Conservation (phyloP, 306 rosid species). For the Ceratonia siliqua region DNA sequence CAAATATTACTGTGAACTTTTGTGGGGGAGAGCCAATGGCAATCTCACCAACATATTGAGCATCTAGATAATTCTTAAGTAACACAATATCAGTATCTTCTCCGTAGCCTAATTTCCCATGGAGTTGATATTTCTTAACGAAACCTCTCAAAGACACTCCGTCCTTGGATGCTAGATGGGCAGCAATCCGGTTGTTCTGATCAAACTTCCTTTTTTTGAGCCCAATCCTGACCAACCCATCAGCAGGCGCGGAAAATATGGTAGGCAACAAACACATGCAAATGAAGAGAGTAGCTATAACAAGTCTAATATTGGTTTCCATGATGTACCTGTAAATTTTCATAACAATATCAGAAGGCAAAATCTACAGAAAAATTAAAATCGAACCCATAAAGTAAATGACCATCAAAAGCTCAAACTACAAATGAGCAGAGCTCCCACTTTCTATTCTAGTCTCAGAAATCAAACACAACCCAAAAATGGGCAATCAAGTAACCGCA, state of each 20-base stretch:
- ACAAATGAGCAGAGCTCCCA: background rate
- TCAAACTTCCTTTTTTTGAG: slow-evolving; percentile 55
- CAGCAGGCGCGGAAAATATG: slow-evolving; percentile 44
- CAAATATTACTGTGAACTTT: slow-evolving; percentile 74
- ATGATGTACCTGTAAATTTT: background rate
- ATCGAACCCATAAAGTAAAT: background rate
- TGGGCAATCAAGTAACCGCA: background rate
- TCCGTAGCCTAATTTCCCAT: background rate
- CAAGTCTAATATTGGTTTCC: background rate
- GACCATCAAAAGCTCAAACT: background rate
- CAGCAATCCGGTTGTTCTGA: slow-evolving; percentile 46
- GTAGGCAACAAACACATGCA: slow-evolving; percentile 1
- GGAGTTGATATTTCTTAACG: background rate
- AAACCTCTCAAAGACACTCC: slow-evolving; percentile 26
- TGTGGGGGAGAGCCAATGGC: slow-evolving; percentile 87
- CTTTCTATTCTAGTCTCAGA: background rate
- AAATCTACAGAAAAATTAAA: background rate
- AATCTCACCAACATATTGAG: slow-evolving; percentile 91
- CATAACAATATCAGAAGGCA: background rate
- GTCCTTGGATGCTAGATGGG: slow-evolving; percentile 45
- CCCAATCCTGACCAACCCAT: slow-evolving; percentile 55
- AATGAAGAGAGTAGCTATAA: background rate
- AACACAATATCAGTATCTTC: slow-evolving; percentile 51
- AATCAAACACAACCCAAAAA: background rate
- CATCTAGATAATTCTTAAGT: slow-evolving; percentile 85